Conservation (phyloP, 225 moss, liverwort and hornwort species). For the Bryoerythrophyllum caledonicum region DNA sequence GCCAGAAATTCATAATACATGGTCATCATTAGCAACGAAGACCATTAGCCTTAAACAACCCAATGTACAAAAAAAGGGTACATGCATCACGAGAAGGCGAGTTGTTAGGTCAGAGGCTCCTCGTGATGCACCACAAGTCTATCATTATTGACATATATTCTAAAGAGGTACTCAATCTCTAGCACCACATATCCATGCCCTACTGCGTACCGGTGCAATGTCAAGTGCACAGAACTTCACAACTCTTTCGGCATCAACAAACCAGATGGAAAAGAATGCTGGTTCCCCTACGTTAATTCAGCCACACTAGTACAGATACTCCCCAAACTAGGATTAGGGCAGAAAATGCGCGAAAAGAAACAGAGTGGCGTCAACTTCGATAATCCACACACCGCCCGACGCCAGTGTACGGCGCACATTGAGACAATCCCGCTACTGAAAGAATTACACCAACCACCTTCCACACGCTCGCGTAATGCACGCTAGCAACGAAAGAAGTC, state of each 20-base stretch:
- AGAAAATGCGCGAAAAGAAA: neutral
- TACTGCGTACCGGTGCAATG: neutral
- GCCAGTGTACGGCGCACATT: constrained; percentile 7
- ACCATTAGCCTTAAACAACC: neutral
- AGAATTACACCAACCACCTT: neutral
- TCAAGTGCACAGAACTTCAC: neutral
- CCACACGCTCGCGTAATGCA: neutral
- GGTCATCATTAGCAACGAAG: neutral
- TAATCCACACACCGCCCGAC: neutral
- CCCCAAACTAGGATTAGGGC: constrained; percentile 30
- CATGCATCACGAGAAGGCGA: constrained; percentile 5
- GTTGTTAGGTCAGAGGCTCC: constrained; percentile 32
- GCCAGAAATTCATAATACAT: neutral
- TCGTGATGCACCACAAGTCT: neutral
- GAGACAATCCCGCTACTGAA: constrained; percentile 3
- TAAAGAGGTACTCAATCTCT: neutral
- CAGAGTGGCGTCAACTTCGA: neutral
- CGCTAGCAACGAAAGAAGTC: neutral
- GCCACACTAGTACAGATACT: neutral
- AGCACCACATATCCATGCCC: neutral
- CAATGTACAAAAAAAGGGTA: neutral
- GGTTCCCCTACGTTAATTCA: neutral
- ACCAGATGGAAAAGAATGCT: neutral
- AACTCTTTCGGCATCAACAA: neutral
- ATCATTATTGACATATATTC: constrained; percentile 10